Evolutionary conservation across 1,284 basidiomycete genomes (phyloP), one percentile per base, ranked within the genome.

Genomic region (Moniliophthora roreri): DNA sequence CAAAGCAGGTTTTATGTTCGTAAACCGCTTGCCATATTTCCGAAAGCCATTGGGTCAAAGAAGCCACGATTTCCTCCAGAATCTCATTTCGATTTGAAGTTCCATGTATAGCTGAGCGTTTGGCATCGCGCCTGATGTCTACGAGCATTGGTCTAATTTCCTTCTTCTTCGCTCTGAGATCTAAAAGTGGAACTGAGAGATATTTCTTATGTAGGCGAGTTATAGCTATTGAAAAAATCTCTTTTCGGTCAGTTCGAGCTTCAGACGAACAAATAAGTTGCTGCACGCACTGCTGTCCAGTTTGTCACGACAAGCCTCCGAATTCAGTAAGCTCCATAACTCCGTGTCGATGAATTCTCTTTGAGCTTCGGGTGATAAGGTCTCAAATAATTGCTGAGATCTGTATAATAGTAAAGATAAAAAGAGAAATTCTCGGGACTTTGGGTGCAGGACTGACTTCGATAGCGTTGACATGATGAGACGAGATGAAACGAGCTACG

Each of bases 21-120:
- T 46, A 46, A 7, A 46, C 15, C 11, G n/a, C 24, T 32, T 46
- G 44, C 44, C 44, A 46, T 13, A 46, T 46, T 24, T 28, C 44
- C 16, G 13, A 23, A 26, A 46, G 28, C 44, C 44, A 46, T 11
- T 11, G 9, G n/a, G 44, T 46, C n/a, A 46, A 28, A 11, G 13
- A 28, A 10, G 9, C 23, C 13, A 46, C 16, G 18, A 46, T 28
- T 18, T 46, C 44, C 10, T 46, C 44, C 24, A 46, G 15, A 16
- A 46, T 11, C 2, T 32, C 44, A 16, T 28, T 32, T 16, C 28
- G 24, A 32, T 32, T 32, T 11, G 11, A 32, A 11, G 7, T 6
- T 16, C 6, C 23, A n/a, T 26, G 6, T 10, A 32, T 28, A 9
- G 7, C 21, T 13, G 44, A 46, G 44, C 8, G 11, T 28, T 23